Evolutionary conservation across 169 alveolate species (phyloP), one percentile per base, ranked within the genome.

Genomic region (Prorocentrum cordatum): DNA sequence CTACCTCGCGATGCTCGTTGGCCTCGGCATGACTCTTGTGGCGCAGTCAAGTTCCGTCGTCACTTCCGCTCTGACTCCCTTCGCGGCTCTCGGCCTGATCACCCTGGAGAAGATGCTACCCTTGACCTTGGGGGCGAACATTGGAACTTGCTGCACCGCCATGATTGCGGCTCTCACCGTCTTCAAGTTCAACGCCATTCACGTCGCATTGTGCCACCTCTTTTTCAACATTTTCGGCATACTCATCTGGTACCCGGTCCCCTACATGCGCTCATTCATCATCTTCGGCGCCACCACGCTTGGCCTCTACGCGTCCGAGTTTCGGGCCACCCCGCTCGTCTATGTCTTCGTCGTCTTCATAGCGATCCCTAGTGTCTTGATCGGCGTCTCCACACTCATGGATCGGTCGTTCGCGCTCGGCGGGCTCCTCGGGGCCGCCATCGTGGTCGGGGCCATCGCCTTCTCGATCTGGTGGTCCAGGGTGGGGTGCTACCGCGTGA

Each of bases 1-100:
- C 86, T 75, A 75, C 59, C 72, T 75, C 26, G 86, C 86, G 39
- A 75, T 75, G 86, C 72, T 42, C 26, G 86, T 75, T 26, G 86
- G 86, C 3, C 39, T 26, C 10, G 26, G 50, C 29, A 54, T 75
- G 29, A 75, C 86, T 72, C 35, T 75, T 39, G 62, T 75, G 39
- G 86, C 24, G 9, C 61, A 71, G 42, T 35, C 62, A 16, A 39
- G 66, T n/a, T n/a, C n/a, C n/a, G n/a, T n/a, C n/a, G n/a, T n/a
- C 3, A 73, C 84, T 10, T 73, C 84, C 31, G 42, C 84, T 5
- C 33, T 73, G 68, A 73, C 86, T n/a, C 86, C 86, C 5, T 35
- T 75, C 20, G 67, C 32, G 29, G 86, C 72, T 35, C 32, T 75
- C 26, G 86, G 86, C 6, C 58, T 75, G 36, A 16, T 75, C 9